A percentile compares a stretch with the other conserved stretches of the same genome.
Conservation (phyloP, 164 flowering plant species). For the Piper longum region DNA sequence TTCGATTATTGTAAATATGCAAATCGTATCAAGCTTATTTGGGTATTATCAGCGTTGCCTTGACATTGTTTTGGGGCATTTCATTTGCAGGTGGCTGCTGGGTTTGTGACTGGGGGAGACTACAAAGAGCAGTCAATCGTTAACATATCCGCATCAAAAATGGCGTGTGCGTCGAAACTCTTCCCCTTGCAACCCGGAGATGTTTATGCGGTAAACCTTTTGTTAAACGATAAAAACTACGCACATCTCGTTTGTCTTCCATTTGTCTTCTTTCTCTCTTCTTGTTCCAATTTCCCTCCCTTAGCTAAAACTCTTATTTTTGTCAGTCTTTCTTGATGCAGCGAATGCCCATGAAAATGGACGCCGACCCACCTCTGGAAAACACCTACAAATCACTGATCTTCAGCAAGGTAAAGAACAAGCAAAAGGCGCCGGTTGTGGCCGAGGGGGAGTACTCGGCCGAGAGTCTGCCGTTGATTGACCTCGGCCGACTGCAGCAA, state of each 20-base stretch:
- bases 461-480: conserved; percentile 53
- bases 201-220: conserved; percentile 12
- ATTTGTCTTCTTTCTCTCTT: background rate
- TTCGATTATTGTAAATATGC: no score
- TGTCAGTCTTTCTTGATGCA: conserved; percentile 1
- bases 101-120: background rate
- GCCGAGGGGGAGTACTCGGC: conserved; percentile 14
- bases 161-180: conserved; percentile 3
- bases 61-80: no score
- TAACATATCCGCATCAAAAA: background rate
- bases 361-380: conserved; percentile 54
- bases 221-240: conserved; percentile 13
- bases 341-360: conserved; percentile 15
- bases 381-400: conserved; percentile 41
- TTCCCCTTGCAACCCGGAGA: background rate
- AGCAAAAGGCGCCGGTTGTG: background rate
- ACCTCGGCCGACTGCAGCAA: conserved; percentile 24
- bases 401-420: background rate
- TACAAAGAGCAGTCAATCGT: background rate
- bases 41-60: no score
- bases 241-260: background rate
- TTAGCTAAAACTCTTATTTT: no score
- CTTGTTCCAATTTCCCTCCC: background rate
- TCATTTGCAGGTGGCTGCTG: no score
- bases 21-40: no score